Conservation (phyloP, 257 asterid genomes). For the Thymus mandschuricus region DNA sequence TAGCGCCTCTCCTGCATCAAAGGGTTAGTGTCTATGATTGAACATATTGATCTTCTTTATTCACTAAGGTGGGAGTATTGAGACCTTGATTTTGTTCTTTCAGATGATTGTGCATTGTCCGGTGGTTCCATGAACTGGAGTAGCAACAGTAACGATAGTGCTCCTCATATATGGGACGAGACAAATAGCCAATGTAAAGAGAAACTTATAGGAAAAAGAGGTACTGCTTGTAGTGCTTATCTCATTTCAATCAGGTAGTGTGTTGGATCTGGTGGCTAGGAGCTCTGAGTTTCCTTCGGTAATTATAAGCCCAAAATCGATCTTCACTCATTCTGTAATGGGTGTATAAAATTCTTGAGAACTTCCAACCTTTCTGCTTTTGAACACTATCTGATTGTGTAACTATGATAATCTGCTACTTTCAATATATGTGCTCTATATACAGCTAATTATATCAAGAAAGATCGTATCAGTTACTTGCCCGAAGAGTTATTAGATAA, state of each 20-base stretch:
- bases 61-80: not conserved
- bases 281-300: slow-evolving; percentile 20
- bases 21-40: slow-evolving; percentile 47
- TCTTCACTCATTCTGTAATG: slow-evolving; percentile 8
- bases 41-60: not conserved
- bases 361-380: not conserved
- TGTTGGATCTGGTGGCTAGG: slow-evolving; percentile 19
- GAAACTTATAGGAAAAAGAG: slow-evolving; percentile 45
- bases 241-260: not conserved
- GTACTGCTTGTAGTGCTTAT: slow-evolving; percentile 38
- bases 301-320: not conserved
- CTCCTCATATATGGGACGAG: slow-evolving; percentile 40
- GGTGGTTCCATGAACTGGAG: slow-evolving; percentile 45
- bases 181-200: slow-evolving; percentile 38
- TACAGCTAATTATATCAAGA: slow-evolving; percentile 30
- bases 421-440: slow-evolving; percentile 16
- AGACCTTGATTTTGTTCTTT: slow-evolving; percentile 22
- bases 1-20: slow-evolving; percentile 35
- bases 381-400: no score
- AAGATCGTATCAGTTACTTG: slow-evolving; percentile 16
- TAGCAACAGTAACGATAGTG: slow-evolving; percentile 54
- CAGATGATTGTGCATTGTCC: slow-evolving; percentile 53
- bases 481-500: slow-evolving; percentile 17
- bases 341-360: not conserved
- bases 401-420: not conserved